Conservation (phyloP, 2,329 filamentous ascomycete species). For the Saccharata proteae region DNA sequence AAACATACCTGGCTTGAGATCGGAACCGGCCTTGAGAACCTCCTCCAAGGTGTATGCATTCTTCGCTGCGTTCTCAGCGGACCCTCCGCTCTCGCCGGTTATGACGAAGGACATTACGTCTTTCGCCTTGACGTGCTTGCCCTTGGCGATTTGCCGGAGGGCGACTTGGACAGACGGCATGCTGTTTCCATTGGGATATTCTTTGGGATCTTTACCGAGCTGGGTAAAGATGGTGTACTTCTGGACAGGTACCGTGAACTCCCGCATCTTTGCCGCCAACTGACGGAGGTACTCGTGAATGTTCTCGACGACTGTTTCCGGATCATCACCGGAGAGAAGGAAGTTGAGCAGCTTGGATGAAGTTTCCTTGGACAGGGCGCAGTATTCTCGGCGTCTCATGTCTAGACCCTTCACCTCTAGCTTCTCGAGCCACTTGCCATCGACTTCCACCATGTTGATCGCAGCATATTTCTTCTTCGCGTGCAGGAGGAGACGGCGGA, state of each 20-base stretch:
- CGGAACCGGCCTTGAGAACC: slow-evolving; percentile 63
- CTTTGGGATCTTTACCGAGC: slow-evolving; percentile 82
- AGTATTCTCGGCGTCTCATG: slow-evolving; percentile 96
- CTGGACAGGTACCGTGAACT: slow-evolving; percentile 57
- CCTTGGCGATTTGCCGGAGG: slow-evolving; percentile 71
- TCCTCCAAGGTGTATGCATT: slow-evolving; percentile 82
- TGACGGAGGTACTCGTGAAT: slow-evolving; percentile 90
- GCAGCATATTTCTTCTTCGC: slow-evolving; percentile 99
- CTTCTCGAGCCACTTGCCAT: slow-evolving; percentile 84
- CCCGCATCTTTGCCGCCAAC: slow-evolving; percentile 75
- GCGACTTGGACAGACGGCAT: slow-evolving; percentile 98
- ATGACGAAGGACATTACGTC: slow-evolving; percentile 96
- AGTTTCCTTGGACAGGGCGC: slow-evolving; percentile 86
- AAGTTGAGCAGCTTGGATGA: slow-evolving; percentile 83
- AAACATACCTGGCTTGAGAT: slow-evolving; percentile 46
- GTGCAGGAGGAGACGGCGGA: slow-evolving; percentile 82
- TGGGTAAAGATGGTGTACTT: slow-evolving; percentile 99
- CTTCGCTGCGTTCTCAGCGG: slow-evolving; percentile 61
- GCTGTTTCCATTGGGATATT: slow-evolving; percentile 85
- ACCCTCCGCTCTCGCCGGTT: slow-evolving; percentile 55
- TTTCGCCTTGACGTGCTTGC: slow-evolving; percentile 80
- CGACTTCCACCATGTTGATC: slow-evolving; percentile 79
- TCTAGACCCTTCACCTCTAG: slow-evolving; percentile 97
- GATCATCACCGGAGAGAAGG: slow-evolving; percentile 85
- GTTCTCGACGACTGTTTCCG: slow-evolving; percentile 73